These are phyloP conservation scores for Boletus fagicola DNA, from an alignment of 768 basidiomycete species.

Conservation along the genomic window DNA sequence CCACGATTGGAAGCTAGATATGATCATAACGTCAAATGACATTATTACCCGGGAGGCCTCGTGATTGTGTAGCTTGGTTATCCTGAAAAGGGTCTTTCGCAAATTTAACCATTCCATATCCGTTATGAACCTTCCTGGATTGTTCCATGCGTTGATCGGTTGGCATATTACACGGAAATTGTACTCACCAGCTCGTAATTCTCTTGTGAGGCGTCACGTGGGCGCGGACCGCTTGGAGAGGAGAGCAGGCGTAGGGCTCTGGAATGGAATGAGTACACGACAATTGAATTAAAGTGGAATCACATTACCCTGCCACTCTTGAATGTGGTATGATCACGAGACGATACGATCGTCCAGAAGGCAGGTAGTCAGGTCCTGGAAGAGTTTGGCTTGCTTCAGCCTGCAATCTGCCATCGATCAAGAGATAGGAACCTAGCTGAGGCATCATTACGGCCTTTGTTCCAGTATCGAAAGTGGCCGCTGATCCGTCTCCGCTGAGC, in stretches of 20 bases:
- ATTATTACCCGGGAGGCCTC: conserved; percentile 27
- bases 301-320: conserved; percentile 41
- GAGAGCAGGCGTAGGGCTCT: conserved; percentile 43
- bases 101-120: conserved; percentile 26
- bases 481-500: conserved; percentile 58
- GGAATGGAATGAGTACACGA: conserved; percentile 16
- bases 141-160: conserved; percentile 10
- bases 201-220: conserved; percentile 18
- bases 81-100: conserved; percentile 2
- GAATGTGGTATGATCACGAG: conserved; percentile 41
- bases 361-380: conserved; percentile 40
- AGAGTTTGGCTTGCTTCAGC: conserved; percentile 2
- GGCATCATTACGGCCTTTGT: conserved; percentile 64
- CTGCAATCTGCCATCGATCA: conserved; percentile 2
- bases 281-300: conserved; percentile 15
- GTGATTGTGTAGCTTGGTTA: conserved; percentile 18
- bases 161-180: conserved; percentile 22
- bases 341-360: conserved; percentile 43
- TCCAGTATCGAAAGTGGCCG: conserved; percentile 66
- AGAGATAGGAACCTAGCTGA: conserved; percentile 49
- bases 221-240: conserved; percentile 30
- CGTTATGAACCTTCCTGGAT: conserved; percentile 19
- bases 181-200: conserved; percentile 25
- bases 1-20: conserved; percentile 64
- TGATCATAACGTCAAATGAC: conserved; percentile 51